Conservation (phyloP, 2,329 filamentous ascomycete genomes). For the Basipetospora chlamydospora region DNA sequence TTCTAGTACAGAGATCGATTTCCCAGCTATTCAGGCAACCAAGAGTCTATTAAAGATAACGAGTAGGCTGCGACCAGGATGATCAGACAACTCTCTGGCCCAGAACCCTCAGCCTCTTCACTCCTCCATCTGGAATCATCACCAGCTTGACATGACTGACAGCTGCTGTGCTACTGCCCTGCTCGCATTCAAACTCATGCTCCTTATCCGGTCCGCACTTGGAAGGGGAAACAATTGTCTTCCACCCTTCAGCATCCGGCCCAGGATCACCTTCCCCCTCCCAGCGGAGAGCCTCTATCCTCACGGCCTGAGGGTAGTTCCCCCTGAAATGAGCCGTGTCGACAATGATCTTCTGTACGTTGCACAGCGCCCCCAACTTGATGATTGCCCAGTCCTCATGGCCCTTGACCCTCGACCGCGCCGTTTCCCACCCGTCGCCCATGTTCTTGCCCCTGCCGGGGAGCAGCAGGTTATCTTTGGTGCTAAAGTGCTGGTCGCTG, state of each 20-base stretch:
- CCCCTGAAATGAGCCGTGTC: conserved; percentile 76
- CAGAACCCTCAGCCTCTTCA: conserved; percentile 72
- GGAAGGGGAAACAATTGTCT: conserved; percentile 48
- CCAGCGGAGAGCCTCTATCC: conserved; percentile 48
- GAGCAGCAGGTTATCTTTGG: conserved; percentile 65
- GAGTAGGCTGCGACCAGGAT: too few species aligned
- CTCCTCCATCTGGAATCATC: conserved; percentile 85
- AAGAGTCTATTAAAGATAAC: too few species aligned
- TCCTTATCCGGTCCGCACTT: conserved; percentile 60
- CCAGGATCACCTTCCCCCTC: conserved; percentile 36
- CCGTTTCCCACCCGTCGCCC: conserved; percentile 81
- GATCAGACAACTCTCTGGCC: conserved; percentile 44
- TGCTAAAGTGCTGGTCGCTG: conserved; percentile 75
- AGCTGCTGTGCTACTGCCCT: conserved; percentile 15
- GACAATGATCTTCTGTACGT: conserved; percentile 52
- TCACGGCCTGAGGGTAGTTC: conserved; percentile 68
- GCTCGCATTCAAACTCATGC: conserved; percentile 49
- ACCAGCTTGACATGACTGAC: conserved; percentile 81
- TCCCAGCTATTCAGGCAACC: too few species aligned
- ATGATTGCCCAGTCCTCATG: conserved; percentile 76
- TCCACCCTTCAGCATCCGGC: conserved; percentile 46
- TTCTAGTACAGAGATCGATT: too few species aligned
- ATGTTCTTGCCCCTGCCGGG: conserved; percentile 70
- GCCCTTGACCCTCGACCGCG: conserved; percentile 52
- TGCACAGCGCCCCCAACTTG: conserved; percentile 51